Percentiles rank a stretch among this genome's conserved stretches.
Evolutionary conservation across 257 asterid species (phyloP).

Genomic region (Salvia rosmarinus): DNA sequence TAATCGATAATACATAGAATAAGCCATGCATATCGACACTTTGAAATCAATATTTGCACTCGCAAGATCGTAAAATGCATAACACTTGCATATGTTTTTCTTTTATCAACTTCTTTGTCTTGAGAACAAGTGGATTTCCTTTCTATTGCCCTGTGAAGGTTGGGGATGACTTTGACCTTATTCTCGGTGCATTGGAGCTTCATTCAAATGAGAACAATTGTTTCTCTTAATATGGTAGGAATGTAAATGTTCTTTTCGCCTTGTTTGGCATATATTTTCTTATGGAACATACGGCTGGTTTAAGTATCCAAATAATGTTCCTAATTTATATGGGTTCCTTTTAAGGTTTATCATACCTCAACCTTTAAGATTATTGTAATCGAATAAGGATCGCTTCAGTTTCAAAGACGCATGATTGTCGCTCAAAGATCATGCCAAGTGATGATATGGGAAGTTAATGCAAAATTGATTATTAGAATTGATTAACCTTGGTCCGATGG

Average conservation of each 20-base stretch:
- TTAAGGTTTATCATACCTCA: background rate
- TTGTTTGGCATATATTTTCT: slow-evolving; percentile 41
- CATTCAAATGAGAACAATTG: slow-evolving; percentile 76
- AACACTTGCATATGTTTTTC: slow-evolving; percentile 41
- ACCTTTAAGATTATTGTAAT: background rate
- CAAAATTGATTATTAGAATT: background rate
- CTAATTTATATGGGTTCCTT: slow-evolving; percentile 2
- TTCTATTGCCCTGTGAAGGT: slow-evolving; percentile 87
- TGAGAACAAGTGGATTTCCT: slow-evolving; percentile 80
- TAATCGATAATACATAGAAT: slow-evolving; percentile 24
- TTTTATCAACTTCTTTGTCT: slow-evolving; percentile 51
- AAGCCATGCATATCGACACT: slow-evolving; percentile 18
- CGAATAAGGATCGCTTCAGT: background rate
- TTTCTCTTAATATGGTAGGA: slow-evolving; percentile 85
- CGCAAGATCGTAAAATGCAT: slow-evolving; percentile 20
- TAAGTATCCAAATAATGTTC: slow-evolving; percentile 16
- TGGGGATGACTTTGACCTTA: slow-evolving; percentile 85
- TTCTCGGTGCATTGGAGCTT: slow-evolving; percentile 96
- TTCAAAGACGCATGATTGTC: background rate
- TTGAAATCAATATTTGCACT: slow-evolving; percentile 21
- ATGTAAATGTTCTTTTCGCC: slow-evolving; percentile 50
- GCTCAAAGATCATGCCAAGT: slow-evolving; percentile 6
- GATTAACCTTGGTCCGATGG: background rate
- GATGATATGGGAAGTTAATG: slow-evolving; percentile 3
- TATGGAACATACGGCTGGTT: slow-evolving; percentile 21